Evolutionary conservation across 441 rosid species (phyloP), one percentile per base, ranked within the genome.

Genomic region (Bocquillonia castaneifolia): DNA sequence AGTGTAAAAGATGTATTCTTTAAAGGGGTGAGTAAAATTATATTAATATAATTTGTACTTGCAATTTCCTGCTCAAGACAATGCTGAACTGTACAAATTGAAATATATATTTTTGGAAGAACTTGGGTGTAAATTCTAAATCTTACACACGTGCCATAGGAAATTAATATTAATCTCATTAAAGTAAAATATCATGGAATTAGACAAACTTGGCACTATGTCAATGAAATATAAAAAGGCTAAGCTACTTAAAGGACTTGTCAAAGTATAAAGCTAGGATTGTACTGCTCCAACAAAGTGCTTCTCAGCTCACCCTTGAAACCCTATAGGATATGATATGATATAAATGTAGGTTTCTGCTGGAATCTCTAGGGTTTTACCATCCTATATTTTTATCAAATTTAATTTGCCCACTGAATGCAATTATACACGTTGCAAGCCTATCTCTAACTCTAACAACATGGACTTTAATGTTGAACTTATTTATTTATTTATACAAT

Each of bases 311-410:
- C 28, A 74, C 40, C 23, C 3, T 12, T 28, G 42, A 68, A 74
- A 28, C 73, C 71, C 32, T 13, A 1, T 13, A 34, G 40, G 40
- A 36, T 6, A 37, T 5, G 22, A 5, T 14, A 0, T 26, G 60
- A 59, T 3, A 58, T 7, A 29, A 18, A 17, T 58, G 12, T 53
- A 58, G 45, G 66, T 29, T 60, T 53, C 68, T 53, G 34, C 51
- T 44, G 70, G 72, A 79, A 75, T 75, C 72, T 56, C 29, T 51
- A 39, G 58, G 63, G 36, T 61, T 68, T 61, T 17, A 65, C 3
- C 25, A 10, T 14, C 42, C 10, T 32, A 26, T 36, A 10, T 64
- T 48, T 68, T 57, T 40, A 71, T 36, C 18, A 51, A 9, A 3
- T 36, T 36, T 47, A 15, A n/a, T n/a, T 10, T 29, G 10, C 22